Evolutionary conservation across 768 basidiomycete genomes (phyloP).

Genomic region (Termitomyces sp.): DNA sequence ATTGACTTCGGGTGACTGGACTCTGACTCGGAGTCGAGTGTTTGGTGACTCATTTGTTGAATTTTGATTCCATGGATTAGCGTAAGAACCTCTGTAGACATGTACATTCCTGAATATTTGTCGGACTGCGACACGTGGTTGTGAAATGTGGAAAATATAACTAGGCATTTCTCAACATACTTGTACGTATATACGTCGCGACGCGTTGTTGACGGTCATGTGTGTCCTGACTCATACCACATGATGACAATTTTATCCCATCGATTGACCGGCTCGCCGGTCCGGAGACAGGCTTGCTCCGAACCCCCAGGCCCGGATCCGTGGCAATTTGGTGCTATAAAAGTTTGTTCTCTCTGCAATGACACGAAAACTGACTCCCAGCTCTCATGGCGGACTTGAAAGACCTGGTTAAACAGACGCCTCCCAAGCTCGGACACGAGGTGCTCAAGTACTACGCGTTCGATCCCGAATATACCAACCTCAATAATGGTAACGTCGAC

Average conservation of each 20-base stretch:
- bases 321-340: background rate
- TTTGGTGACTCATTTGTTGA: no score
- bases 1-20: background rate
- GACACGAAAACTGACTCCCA: background rate
- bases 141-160: no score
- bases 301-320: no score
- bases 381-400: slow-evolving; percentile 2
- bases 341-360: background rate
- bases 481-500: slow-evolving; percentile 55
- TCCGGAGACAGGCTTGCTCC: no score
- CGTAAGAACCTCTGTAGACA: no score
- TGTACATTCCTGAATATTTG: no score
- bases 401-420: slow-evolving; percentile 24
- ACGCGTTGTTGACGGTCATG: background rate
- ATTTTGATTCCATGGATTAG: no score
- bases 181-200: no score
- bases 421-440: slow-evolving; percentile 53
- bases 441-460: slow-evolving; percentile 55
- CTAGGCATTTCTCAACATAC: no score
- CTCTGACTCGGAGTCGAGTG: background rate
- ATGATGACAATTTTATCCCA: slow-evolving; percentile 1
- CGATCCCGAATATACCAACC: slow-evolving; percentile 57
- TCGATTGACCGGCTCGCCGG: no score
- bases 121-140: no score
- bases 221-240: background rate